Percentiles rank a stretch among this genome's conserved stretches.
These are phyloP conservation scores for Coemansia reversa DNA, from an alignment of 192 early-diverging fungal genomes.

Conservation along the genomic window DNA sequence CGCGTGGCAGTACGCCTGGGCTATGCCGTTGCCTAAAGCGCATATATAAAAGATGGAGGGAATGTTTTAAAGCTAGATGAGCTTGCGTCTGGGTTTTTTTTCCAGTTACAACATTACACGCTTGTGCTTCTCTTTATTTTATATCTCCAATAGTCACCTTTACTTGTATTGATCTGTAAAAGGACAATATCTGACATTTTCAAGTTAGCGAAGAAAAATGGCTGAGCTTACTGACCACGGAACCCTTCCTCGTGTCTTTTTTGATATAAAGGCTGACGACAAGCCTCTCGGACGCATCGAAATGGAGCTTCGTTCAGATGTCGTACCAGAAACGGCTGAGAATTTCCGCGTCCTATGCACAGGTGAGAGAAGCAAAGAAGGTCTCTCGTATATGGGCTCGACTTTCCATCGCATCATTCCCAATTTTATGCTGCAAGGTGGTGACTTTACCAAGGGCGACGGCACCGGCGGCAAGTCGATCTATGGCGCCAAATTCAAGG, in stretches of 20 bases:
- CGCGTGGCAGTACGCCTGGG: too few species aligned
- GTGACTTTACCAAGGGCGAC: constrained; percentile 76
- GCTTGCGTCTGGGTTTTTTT: too few species aligned
- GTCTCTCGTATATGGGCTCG: constrained; percentile 64
- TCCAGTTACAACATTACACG: too few species aligned
- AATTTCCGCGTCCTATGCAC: constrained; percentile 81
- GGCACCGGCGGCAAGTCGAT: constrained; percentile 85
- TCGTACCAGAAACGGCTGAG: constrained; percentile 68
- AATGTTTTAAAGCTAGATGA: too few species aligned
- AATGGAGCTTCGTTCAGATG: constrained; percentile 56
- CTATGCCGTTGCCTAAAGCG: too few species aligned
- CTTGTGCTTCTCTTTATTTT: too few species aligned
- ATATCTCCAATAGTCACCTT: too few species aligned
- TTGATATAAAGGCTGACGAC: constrained; percentile 41
- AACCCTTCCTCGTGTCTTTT: constrained; percentile 52
- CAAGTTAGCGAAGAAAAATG: constrained; percentile 7
- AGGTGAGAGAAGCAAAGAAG: constrained; percentile 35
- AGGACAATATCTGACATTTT: too few species aligned
- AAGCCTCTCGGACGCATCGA: constrained; percentile 24
- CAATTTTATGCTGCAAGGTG: constrained; percentile 90
- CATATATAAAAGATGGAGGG: too few species aligned
- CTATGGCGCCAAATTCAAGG: constrained; percentile 76
- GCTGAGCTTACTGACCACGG: constrained; percentile 18
- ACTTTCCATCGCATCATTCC: constrained; percentile 89
- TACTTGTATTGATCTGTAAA: too few species aligned